A percentile compares a stretch with the other conserved stretches of the same genome.
Conservation (phyloP, 2,329 filamentous ascomycete species). For the Albophoma yamanashiensis region DNA sequence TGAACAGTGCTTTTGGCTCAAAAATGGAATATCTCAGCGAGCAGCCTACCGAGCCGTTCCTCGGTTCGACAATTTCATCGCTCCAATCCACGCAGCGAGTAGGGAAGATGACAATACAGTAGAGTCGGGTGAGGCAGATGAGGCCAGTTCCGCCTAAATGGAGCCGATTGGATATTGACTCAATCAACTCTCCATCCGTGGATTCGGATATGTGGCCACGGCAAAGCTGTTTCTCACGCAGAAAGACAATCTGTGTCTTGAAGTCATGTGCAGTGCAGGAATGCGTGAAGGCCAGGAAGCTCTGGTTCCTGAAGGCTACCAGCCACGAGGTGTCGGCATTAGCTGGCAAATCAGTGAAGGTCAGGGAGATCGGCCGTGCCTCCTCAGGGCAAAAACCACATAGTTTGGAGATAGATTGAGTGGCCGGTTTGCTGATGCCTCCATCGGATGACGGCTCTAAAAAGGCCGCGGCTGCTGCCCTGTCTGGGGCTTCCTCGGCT, state of each 20-base stretch:
- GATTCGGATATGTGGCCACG: slow-evolving; percentile 10
- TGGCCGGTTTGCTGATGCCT: background rate
- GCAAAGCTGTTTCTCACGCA: slow-evolving; percentile 8
- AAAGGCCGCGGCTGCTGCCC: background rate
- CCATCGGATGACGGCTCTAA: background rate
- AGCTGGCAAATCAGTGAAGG: slow-evolving; percentile 8
- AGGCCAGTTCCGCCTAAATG: slow-evolving; percentile 23
- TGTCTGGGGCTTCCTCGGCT: background rate
- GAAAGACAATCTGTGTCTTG: slow-evolving; percentile 2
- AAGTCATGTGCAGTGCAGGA: slow-evolving; percentile 23
- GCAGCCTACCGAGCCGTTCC: background rate
- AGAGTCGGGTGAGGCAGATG: slow-evolving; percentile 17
- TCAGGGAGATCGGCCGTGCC: slow-evolving; percentile 1
- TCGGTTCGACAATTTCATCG: slow-evolving; percentile 7
- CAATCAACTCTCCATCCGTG: slow-evolving; percentile 9
- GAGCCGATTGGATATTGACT: slow-evolving; percentile 21
- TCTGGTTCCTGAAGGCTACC: slow-evolving; percentile 10
- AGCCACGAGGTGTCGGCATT: slow-evolving; percentile 13
- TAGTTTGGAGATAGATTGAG: slow-evolving; percentile 1
- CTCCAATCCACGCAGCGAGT: slow-evolving; percentile 23
- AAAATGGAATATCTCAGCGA: slow-evolving; percentile 29
- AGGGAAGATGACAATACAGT: slow-evolving; percentile 29
- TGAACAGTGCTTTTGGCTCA: slow-evolving; percentile 12
- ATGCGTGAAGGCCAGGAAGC: slow-evolving; percentile 21
- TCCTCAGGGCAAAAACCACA: slow-evolving; percentile 6